Base-by-base conservation (phyloP, 495 filamentous ascomycete species). In the Penicillium soppii region DNA sequence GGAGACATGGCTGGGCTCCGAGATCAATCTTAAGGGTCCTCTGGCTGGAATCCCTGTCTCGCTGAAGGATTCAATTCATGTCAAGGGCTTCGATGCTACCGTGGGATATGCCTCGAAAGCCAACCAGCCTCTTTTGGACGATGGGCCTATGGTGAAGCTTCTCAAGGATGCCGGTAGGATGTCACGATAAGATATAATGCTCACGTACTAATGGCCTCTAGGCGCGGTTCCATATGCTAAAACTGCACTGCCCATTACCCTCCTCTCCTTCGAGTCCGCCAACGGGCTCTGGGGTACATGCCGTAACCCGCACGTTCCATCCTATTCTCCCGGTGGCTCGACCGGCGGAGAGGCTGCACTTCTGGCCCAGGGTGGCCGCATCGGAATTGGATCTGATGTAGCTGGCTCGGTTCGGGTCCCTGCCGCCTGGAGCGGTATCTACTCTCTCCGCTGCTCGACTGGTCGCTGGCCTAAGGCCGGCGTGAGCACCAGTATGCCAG, bases 181-280 rank as follows among this genome's bases (percentile, higher is more conserved):
- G 4, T 15, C 13, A 7, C 5, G 2, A 25, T 13, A 19, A 2
- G 7, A 7, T 36, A 5, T 33, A 6, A 22, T 23, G 33, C 42
- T 5, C 19, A 10, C 3, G 7, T 43, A 20, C 53, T 59, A 5
- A 50, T 15, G 4, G 2, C 33, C 9, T 20, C 22, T 32, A 81
- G 88, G 89, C n/a, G 94, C 94, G 4, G 78, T 98, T 1, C 94
- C 94, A 1, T 96, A 96, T 66, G 90, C 92, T 15, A 98, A 97
- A 76, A 98, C 94, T 1, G 92, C 94, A 47, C 61, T 94, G n/a
- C 94, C 94, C 3, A 87, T 92, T 43, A 95, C 92, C 0, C 80
- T 98, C 7, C 77, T 97, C 43, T 91, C 86, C 25, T 97, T 97
- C 61, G 94, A 97, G 67, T 91, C 88, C 16, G 85, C 84, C 37